phyloP scores from a whole-genome alignment of 2,329 filamentous ascomycete species.

The Trichoderma atrobrunneum region DNA sequence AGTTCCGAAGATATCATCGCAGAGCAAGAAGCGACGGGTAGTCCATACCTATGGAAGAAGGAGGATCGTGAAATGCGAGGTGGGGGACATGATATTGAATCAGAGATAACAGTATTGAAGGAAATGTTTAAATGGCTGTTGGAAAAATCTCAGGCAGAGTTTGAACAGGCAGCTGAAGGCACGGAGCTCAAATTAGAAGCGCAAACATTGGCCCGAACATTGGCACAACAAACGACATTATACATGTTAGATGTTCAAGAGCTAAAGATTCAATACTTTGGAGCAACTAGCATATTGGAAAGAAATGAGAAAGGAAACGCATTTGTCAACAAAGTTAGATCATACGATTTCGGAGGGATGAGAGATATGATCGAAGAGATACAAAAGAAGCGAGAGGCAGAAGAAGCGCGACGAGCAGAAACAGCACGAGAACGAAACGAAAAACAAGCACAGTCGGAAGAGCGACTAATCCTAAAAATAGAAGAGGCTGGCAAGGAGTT shows the following conservation, averaged over 20 bases:
- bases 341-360: background rate
- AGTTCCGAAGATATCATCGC: background rate
- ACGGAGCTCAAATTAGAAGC: background rate
- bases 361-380: too few species aligned
- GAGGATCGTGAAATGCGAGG: too few species aligned
- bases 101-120: background rate
- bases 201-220: background rate
- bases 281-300: background rate
- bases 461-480: too few species aligned
- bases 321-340: background rate
- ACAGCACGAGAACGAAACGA: too few species aligned
- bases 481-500: too few species aligned
- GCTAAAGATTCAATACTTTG: background rate
- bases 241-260: background rate
- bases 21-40: background rate
- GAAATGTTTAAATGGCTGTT: background rate
- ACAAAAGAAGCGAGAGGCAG: background rate
- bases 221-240: background rate
- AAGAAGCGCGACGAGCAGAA: background rate
- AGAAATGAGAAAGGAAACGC: background rate
- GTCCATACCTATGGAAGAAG: background rate
- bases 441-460: too few species aligned
- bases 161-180: background rate
- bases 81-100: background rate
- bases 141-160: background rate